phyloP scores from a whole-genome alignment of 2,329 filamentous ascomycete species.

The Ustulina deusta region DNA sequence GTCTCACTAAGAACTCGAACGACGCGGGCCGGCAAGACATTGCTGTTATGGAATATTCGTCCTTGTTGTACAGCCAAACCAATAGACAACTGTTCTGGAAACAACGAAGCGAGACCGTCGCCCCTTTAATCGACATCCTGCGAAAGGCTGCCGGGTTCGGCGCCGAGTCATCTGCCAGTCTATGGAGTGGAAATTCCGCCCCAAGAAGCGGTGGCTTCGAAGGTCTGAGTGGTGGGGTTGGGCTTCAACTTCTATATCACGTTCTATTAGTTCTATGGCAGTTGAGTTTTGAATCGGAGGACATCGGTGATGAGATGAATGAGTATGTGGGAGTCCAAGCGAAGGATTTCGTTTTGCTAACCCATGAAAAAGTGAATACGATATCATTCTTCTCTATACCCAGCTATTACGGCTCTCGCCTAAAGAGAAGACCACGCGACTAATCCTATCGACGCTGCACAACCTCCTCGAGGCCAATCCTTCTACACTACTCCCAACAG shows the following conservation, averaged over 20 bases:
- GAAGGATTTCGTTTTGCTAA: slow-evolving; percentile 43
- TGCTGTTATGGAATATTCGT: slow-evolving; percentile 90
- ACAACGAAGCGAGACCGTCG: slow-evolving; percentile 85
- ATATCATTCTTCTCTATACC: slow-evolving; percentile 91
- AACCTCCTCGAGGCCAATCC: slow-evolving; percentile 81
- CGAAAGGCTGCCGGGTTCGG: slow-evolving; percentile 79
- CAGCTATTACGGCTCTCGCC: slow-evolving; percentile 91
- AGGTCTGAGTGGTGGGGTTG: slow-evolving; percentile 82
- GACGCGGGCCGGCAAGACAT: slow-evolving; percentile 96
- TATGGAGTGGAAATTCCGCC: slow-evolving; percentile 69
- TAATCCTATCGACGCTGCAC: slow-evolving; percentile 88
- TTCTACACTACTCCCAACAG: slow-evolving; percentile 82
- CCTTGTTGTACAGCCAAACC: slow-evolving; percentile 79
- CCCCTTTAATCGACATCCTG: slow-evolving; percentile 85
- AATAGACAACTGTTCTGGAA: slow-evolving; percentile 90
- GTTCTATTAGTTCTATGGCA: slow-evolving; percentile 96
- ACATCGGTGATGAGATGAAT: slow-evolving; percentile 80
- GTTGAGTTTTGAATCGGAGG: slow-evolving; percentile 90
- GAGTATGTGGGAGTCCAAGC: slow-evolving; percentile 68
- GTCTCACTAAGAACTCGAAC: slow-evolving; percentile 78
- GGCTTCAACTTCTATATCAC: slow-evolving; percentile 92
- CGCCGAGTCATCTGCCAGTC: slow-evolving; percentile 70
- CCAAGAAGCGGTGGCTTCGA: slow-evolving; percentile 72
- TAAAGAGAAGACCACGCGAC: slow-evolving; percentile 96
- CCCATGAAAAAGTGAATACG: slow-evolving; percentile 79